Evolutionary conservation across 2,329 filamentous ascomycete species (phyloP).

Genomic region (Reticulascus tulasneorum): DNA sequence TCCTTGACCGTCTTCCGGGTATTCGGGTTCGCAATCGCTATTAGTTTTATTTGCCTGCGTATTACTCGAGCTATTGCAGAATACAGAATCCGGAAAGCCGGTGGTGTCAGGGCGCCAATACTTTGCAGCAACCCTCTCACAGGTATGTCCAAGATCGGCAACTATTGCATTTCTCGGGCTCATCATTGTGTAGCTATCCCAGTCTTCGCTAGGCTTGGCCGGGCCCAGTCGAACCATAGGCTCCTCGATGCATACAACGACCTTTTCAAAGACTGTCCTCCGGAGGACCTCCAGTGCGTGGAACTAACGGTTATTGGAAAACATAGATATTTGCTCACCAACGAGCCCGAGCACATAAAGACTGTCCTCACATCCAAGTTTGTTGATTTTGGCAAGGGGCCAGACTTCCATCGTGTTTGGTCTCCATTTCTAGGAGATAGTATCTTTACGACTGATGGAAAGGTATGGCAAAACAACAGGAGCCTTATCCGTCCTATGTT

Average conservation of each 20-base stretch:
- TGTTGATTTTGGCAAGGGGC: constrained; percentile 47
- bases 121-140: constrained; percentile 14
- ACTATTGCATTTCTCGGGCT: neutral
- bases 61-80: no score
- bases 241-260: constrained; percentile 26
- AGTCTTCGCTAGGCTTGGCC: constrained; percentile 9
- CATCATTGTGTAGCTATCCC: constrained; percentile 6
- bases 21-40: no score
- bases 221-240: constrained; percentile 17
- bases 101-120: constrained; percentile 12
- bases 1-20: no score
- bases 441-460: constrained; percentile 52
- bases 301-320: constrained; percentile 29
- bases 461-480: constrained; percentile 49
- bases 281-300: constrained; percentile 29
- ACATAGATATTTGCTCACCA: constrained; percentile 39
- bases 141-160: constrained; percentile 1
- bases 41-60: no score
- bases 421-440: constrained; percentile 49
- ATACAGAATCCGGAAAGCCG: constrained; percentile 6
- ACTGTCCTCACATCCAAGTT: constrained; percentile 48
- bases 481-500: constrained; percentile 53
- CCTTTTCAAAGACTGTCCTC: constrained; percentile 23
- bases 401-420: constrained; percentile 37
- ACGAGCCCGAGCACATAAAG: constrained; percentile 48